Conservation (phyloP, 345 rosid species). For the Eucalyptus caleyi region DNA sequence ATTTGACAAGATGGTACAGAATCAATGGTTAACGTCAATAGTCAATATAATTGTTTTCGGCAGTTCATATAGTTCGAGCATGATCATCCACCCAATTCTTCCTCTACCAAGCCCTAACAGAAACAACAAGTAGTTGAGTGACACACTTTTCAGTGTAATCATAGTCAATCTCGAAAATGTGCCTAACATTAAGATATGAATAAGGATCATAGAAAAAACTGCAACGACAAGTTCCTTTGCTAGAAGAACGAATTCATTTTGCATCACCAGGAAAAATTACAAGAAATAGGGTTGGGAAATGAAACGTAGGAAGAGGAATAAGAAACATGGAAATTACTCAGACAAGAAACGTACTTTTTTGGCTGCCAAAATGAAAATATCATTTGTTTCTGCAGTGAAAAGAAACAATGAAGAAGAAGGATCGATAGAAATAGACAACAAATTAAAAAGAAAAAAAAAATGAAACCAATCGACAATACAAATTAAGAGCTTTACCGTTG, state of each 20-base stretch:
- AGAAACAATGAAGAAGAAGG: too few relatives aligned
- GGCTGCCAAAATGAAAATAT: too few relatives aligned
- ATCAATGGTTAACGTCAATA: not conserved
- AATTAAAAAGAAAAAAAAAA: too few relatives aligned
- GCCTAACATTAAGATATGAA: not conserved
- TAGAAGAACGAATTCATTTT: too few relatives aligned
- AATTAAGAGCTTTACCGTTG: too few relatives aligned
- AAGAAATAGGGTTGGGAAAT: too few relatives aligned
- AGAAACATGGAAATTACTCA: rapidly evolving
- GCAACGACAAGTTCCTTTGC: too few relatives aligned
- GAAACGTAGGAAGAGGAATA: too few relatives aligned
- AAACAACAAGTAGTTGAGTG: not conserved
- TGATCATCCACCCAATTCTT: not conserved
- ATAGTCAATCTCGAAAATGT: not conserved
- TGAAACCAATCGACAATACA: too few relatives aligned
- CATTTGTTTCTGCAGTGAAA: too few relatives aligned
- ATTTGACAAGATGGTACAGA: not conserved
- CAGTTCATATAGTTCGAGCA: not conserved
- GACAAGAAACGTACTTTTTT: rapidly evolving
- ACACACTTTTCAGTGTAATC: not conserved
- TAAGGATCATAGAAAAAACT: not conserved
- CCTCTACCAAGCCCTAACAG: not conserved
- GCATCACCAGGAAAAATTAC: too few relatives aligned
- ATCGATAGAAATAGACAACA: too few relatives aligned
- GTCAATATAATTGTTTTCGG: not conserved